Base-by-base conservation (phyloP, 345 rosid species). In the Barbarea vulgaris region DNA sequence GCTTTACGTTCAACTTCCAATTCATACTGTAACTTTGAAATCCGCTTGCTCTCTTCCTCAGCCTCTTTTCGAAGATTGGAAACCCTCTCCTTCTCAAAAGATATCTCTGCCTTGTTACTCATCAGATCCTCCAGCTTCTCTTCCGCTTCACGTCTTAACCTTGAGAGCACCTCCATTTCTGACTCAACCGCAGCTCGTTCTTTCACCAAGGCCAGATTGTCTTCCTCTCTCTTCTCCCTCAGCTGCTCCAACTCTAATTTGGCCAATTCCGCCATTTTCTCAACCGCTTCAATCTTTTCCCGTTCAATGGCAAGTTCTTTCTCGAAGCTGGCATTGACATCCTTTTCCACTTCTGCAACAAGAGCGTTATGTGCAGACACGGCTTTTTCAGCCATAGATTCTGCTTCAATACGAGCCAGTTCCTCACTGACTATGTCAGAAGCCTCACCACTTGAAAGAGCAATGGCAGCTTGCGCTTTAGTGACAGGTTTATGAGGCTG, bases 401-500 rank as follows among this genome's bases (percentile, higher is more conserved):
- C 99, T 62, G 99, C 98, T 81, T 92, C 99, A 3, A 92, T 89
- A n/a, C 96, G 99, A 39, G 96, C 88, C 64, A 95, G 85, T 81
- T 95, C 99, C 81, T 95, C 99, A 39, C 78, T 87, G 30, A 92
- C 98, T 57, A 81, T 47, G 1, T 89, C 99, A 34, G 96, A 80
- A 72, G 93, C 93, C 79, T 95, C 99, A 42, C 97, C 94, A 68
- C 81, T 88, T 17, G 98, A 90, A 71, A 95, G 92, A 73, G 98
- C 97, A 74, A 90, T 83, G 27, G 99, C 98, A 62, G 94, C 98
- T 83, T 95, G 99, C 58, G 89, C 96, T 76, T 95, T 95, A 28
- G 99, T 95, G 66, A 92, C 94, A 1, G 99, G 98, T 82, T 92
- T 95, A 69, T 85, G 80, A 52, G 99, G 99, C 89, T 89, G 99